Evolutionary conservation across 352 stramenopile genomes (phyloP).

Genomic region (Pythium chondricola): DNA sequence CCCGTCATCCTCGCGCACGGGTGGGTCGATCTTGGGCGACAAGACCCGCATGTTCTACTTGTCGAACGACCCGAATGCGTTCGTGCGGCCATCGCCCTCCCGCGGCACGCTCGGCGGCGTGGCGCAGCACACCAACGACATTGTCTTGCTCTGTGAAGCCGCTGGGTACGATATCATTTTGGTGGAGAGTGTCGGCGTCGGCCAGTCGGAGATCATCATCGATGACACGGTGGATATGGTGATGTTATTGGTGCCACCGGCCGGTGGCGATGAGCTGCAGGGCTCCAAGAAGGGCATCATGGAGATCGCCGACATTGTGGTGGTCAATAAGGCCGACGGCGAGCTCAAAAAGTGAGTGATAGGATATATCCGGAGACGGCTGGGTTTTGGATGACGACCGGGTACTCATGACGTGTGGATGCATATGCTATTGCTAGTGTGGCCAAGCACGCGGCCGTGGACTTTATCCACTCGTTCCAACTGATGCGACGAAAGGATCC

Average conservation of each 20-base stretch:
- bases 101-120: constrained; percentile 74
- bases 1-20: constrained; percentile 92
- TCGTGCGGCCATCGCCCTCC: constrained; percentile 90
- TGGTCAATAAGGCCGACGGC: constrained; percentile 98
- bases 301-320: constrained; percentile 95
- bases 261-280: constrained; percentile 95
- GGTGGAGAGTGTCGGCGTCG: constrained; percentile 96
- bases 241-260: constrained; percentile 92
- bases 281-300: constrained; percentile 99
- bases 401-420: background rate
- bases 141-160: constrained; percentile 92
- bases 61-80: constrained; percentile 87
- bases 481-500: constrained; percentile 77
- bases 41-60: constrained; percentile 97
- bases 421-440: constrained; percentile 21
- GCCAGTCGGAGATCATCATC: constrained; percentile 97
- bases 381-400: background rate
- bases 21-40: constrained; percentile 96
- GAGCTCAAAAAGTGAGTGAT: constrained; percentile 42
- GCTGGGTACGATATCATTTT: constrained; percentile 94
- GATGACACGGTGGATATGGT: constrained; percentile 96
- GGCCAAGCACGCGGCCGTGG: constrained; percentile 64
- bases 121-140: constrained; percentile 82
- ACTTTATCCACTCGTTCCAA: constrained; percentile 80
- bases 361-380: too few species aligned